Conservation (phyloP, 208 protist species). For the Acanthamoeba sp. region DNA sequence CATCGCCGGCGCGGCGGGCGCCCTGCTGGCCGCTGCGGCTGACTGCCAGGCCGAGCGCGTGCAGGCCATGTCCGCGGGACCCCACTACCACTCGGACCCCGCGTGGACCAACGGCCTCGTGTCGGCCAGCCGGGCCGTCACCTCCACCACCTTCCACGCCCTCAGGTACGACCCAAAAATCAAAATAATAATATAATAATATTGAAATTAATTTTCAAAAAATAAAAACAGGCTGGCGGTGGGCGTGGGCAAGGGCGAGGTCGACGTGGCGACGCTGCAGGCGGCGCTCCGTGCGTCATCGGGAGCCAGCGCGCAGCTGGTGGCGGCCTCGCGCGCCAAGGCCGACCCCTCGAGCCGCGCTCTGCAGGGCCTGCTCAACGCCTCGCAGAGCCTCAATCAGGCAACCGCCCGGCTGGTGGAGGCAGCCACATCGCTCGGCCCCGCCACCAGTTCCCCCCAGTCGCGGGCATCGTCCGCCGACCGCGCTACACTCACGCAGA, state of each 20-base stretch:
- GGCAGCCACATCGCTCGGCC: not conserved
- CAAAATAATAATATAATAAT: too few species aligned
- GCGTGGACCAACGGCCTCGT: conserved; percentile 55
- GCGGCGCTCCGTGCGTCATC: conserved; percentile 2
- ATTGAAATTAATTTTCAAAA: too few species aligned
- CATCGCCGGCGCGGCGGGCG: conserved; percentile 47
- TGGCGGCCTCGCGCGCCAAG: conserved; percentile 19
- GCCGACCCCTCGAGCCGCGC: conserved; percentile 7
- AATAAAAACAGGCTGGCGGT: conserved; percentile 3
- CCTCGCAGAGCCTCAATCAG: conserved; percentile 1
- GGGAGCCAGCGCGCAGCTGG: conserved; percentile 11
- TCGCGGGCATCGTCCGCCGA: not conserved
- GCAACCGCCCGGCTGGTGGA: not conserved
- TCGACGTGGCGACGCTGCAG: not conserved
- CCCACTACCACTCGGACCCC: conserved; percentile 39
- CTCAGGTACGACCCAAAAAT: not conserved
- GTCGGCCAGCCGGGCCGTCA: conserved; percentile 56
- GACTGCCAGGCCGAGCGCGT: conserved; percentile 48
- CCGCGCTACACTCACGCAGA: not conserved
- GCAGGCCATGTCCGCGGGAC: not conserved
- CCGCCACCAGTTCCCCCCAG: not conserved
- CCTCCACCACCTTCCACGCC: conserved; percentile 41
- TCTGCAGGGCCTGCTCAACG: not conserved
- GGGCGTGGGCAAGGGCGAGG: not conserved
- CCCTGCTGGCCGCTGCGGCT: conserved; percentile 19